These are phyloP conservation scores for Salix dunnii DNA, from an alignment of 345 rosid species.

Conservation along the genomic window DNA sequence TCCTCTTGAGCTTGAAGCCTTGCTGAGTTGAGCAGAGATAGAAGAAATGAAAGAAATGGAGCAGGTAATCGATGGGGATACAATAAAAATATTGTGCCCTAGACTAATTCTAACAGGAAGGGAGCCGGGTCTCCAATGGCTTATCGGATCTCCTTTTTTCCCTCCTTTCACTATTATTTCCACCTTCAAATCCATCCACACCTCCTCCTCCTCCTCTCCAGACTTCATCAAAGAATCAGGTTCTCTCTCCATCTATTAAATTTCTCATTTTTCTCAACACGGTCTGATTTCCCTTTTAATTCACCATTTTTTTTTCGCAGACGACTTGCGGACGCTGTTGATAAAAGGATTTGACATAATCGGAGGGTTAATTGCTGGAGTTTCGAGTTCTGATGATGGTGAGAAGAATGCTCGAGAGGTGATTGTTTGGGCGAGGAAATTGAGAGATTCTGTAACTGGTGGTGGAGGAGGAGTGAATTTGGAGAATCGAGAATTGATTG, in stretches of 20 bases:
- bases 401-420: conserved; percentile 53
- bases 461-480: conserved; percentile 30
- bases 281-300: background rate
- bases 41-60: conserved; percentile 29
- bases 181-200: conserved; percentile 65
- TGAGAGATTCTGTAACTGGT: conserved; percentile 43
- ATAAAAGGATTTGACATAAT: conserved; percentile 67
- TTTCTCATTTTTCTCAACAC: background rate
- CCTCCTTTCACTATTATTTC: conserved; percentile 72
- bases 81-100: conserved; percentile 51
- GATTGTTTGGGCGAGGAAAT: conserved; percentile 43
- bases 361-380: conserved; percentile 56
- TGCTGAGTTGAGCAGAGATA: too few relatives aligned
- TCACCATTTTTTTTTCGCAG: conserved; percentile 36
- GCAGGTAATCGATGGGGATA: conserved; percentile 17
- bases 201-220: conserved; percentile 31
- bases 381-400: conserved; percentile 33
- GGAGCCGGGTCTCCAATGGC: conserved; percentile 74
- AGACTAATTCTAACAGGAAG: conserved; percentile 39
- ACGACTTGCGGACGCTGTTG: conserved; percentile 59
- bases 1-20: too few relatives aligned
- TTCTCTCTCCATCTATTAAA: conserved; percentile 11
- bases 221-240: conserved; percentile 77
- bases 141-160: conserved; percentile 75
- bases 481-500: conserved; percentile 43